A percentile compares a stretch with the other conserved stretches of the same genome.
These are phyloP conservation scores for Salix caprea DNA, from an alignment of 345 rosid genomes.

Conservation along the genomic window DNA sequence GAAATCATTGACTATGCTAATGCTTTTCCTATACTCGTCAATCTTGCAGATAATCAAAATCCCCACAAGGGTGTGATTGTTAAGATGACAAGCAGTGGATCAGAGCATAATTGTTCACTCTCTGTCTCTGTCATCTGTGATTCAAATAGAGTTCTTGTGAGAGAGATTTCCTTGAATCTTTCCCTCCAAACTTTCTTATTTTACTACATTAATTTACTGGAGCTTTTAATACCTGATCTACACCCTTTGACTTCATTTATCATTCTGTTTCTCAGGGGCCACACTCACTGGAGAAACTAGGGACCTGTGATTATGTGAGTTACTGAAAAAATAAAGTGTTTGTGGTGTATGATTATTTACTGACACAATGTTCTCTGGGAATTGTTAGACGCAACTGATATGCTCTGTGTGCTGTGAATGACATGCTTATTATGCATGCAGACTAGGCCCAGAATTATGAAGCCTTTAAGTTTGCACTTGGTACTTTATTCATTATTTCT, in stretches of 20 bases:
- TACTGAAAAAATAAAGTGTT: slow-evolving; percentile 11
- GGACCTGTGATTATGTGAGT: slow-evolving; percentile 74
- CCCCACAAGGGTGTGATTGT: slow-evolving; percentile 77
- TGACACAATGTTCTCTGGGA: neutral
- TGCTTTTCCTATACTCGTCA: slow-evolving; percentile 15
- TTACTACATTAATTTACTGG: slow-evolving; percentile 1
- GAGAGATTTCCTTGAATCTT: slow-evolving; percentile 26
- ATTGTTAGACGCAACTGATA: neutral
- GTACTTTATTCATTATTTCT: neutral
- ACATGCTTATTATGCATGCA: neutral
- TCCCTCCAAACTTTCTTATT: neutral
- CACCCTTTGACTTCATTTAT: slow-evolving; percentile 2
- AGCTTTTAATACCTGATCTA: slow-evolving; percentile 16
- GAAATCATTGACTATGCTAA: slow-evolving; percentile 17
- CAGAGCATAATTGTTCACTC: slow-evolving; percentile 59
- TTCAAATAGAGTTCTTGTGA: slow-evolving; percentile 57
- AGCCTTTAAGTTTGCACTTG: neutral
- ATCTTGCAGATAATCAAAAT: slow-evolving; percentile 55
- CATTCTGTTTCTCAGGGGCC: slow-evolving; percentile 61
- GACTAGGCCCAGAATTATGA: neutral
- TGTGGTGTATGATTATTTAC: neutral
- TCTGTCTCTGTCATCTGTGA: slow-evolving; percentile 76
- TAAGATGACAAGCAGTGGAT: slow-evolving; percentile 50
- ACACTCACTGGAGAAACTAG: slow-evolving; percentile 49
- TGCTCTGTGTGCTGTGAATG: neutral